Conservation (phyloP, 1,284 basidiomycete genomes). For the Testicularia cyperi region DNA sequence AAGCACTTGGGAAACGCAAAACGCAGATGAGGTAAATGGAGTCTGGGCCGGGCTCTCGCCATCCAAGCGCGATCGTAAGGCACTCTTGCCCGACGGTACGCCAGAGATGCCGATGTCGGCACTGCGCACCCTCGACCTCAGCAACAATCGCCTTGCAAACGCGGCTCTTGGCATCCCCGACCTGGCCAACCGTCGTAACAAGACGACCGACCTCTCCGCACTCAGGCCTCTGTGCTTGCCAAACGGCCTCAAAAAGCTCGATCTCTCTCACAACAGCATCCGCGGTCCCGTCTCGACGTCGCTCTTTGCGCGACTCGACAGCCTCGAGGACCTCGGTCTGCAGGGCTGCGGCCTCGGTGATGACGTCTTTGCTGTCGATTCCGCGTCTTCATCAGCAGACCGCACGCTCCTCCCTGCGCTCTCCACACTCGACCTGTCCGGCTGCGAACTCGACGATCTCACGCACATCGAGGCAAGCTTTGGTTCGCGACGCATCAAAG, state of each 20-base stretch:
- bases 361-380: constrained; percentile 36
- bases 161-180: constrained; percentile 31
- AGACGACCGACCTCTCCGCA: background rate
- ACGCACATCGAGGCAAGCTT: constrained; percentile 37
- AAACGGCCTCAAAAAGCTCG: constrained; percentile 27
- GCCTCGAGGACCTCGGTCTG: constrained; percentile 41
- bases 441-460: constrained; percentile 49
- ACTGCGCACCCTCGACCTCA: constrained; percentile 41
- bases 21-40: constrained; percentile 31
- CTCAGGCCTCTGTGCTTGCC: constrained; percentile 21
- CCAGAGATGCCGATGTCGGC: constrained; percentile 20
- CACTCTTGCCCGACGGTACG: background rate
- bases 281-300: constrained; percentile 40
- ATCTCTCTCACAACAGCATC: constrained; percentile 45
- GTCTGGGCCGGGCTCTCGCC: constrained; percentile 44
- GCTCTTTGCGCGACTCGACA: constrained; percentile 7
- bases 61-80: constrained; percentile 27
- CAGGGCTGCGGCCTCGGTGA: constrained; percentile 49
- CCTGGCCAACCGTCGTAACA: constrained; percentile 18
- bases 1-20: constrained; percentile 32
- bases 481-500: constrained; percentile 30
- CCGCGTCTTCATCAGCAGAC: background rate
- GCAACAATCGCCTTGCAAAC: constrained; percentile 44
- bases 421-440: constrained; percentile 37
- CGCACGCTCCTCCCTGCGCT: constrained; percentile 12